These are phyloP conservation scores for Zymoseptoria crescenta DNA, from an alignment of 2,329 filamentous ascomycete species.

Conservation along the genomic window DNA sequence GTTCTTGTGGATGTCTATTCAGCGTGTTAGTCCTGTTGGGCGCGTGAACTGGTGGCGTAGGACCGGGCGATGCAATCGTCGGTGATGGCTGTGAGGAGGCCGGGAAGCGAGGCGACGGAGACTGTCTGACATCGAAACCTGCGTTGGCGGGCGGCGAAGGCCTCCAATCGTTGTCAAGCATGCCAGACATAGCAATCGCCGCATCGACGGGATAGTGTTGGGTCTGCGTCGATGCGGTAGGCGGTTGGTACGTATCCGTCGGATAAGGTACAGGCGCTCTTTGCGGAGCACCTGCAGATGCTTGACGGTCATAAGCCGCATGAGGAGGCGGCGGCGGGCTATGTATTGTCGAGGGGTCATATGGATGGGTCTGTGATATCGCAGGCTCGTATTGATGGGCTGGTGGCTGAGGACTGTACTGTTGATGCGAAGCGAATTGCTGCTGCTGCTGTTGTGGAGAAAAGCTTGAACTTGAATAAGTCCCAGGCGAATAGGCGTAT, in stretches of 20 bases:
- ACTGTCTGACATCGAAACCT: constrained; percentile 14
- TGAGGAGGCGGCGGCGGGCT: constrained; percentile 19
- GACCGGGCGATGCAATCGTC: constrained; percentile 42
- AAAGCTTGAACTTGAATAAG: constrained; percentile 12
- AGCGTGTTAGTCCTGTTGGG: constrained; percentile 40
- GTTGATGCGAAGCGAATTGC: constrained; percentile 12
- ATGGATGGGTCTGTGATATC: constrained; percentile 3
- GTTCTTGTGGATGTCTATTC: constrained; percentile 48
- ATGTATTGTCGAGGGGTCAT: constrained; percentile 12
- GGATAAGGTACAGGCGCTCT: constrained; percentile 17
- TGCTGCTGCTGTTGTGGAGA: constrained; percentile 12
- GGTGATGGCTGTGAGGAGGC: constrained; percentile 11
- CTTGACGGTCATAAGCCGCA: constrained; percentile 13
- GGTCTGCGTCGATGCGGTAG: constrained; percentile 14
- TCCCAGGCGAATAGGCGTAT: constrained; percentile 19
- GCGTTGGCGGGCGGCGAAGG: constrained; percentile 26
- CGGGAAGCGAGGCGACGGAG: constrained; percentile 23
- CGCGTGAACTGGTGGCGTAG: constrained; percentile 41
- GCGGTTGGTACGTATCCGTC: constrained; percentile 13
- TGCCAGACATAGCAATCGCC: constrained; percentile 8
- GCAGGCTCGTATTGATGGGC: constrained; percentile 11
- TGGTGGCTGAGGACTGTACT: constrained; percentile 21
- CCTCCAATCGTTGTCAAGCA: constrained; percentile 13
- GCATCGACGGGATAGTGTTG: constrained; percentile 5
- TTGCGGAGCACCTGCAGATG: constrained; percentile 11